Conservation (phyloP, 2,329 filamentous ascomycete genomes). For the Cladosporium austrohemisphaericum region DNA sequence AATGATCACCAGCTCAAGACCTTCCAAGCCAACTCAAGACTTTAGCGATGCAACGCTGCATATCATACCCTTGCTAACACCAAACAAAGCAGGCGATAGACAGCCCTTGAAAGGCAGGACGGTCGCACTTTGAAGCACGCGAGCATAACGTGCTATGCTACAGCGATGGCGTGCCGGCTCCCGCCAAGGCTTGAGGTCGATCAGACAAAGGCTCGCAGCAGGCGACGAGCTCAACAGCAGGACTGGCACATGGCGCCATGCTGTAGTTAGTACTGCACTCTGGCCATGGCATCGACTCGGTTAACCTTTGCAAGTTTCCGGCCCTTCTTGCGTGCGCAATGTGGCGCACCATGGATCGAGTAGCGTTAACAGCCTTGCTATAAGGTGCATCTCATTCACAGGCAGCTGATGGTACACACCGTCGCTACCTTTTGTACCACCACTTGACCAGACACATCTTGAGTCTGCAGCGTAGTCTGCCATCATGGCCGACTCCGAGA, state of each 20-base stretch:
- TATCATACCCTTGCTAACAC: neutral
- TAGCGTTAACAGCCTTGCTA: neutral
- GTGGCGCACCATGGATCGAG: neutral
- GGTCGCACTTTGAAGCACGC: neutral
- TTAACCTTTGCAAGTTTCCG: neutral
- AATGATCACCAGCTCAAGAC: slow-evolving; percentile 3
- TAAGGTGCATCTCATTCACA: neutral
- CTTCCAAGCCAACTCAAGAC: slow-evolving; percentile 14
- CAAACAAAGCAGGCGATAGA: slow-evolving; percentile 3
- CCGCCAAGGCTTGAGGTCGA: slow-evolving; percentile 5
- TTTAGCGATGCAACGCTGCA: slow-evolving; percentile 12
- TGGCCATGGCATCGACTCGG: slow-evolving; percentile 4
- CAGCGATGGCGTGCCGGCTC: slow-evolving; percentile 6
- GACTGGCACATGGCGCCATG: slow-evolving; percentile 3
- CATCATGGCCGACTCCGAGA: slow-evolving; percentile 9
- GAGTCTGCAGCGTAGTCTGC: neutral
- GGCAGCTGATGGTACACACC: neutral
- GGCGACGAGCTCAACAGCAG: neutral
- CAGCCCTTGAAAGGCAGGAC: neutral
- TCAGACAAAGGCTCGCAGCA: neutral
- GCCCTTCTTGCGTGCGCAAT: slow-evolving; percentile 10
- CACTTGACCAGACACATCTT: neutral
- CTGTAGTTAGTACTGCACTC: neutral
- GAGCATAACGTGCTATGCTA: slow-evolving; percentile 8
- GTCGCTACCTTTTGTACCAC: neutral